A percentile compares a stretch with the other conserved stretches of the same genome.
Evolutionary conservation across 139 green algal species (phyloP).

Genomic region (Chlorella sp.): DNA sequence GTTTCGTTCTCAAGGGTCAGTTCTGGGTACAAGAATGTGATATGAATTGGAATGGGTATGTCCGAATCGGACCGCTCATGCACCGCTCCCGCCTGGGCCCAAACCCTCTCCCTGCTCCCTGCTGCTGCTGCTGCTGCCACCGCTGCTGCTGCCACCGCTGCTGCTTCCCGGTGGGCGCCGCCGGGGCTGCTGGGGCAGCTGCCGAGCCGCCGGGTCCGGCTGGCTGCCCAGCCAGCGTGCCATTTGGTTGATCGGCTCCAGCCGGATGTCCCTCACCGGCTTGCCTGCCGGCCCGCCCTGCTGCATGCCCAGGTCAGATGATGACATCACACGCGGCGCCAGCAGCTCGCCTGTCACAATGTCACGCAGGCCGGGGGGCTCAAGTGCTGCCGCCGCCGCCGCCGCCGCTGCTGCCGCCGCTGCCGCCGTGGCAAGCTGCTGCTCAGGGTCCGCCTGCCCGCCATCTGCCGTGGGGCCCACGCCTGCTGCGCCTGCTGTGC

Average conservation of each 20-base stretch:
- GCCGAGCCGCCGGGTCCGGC: not conserved
- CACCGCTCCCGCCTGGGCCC: too few relatives aligned
- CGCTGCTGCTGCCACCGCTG: not conserved
- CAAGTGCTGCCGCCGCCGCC: not conserved
- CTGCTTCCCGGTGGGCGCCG: not conserved
- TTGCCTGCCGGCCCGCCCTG: not conserved
- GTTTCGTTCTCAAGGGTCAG: too few relatives aligned
- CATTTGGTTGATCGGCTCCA: conserved; percentile 27
- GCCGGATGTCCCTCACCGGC: conserved; percentile 20
- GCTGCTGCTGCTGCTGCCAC: too few relatives aligned
- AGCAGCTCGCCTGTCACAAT: conserved; percentile 49
- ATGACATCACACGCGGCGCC: not conserved
- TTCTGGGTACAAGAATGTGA: too few relatives aligned
- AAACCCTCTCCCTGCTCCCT: too few relatives aligned
- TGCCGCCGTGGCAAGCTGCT: not conserved
- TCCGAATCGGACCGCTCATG: too few relatives aligned
- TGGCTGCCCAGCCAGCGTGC: conserved; percentile 26
- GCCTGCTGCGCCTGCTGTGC: not conserved
- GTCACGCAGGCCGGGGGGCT: conserved; percentile 20
- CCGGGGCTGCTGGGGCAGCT: not conserved
- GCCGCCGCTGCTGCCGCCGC: not conserved
- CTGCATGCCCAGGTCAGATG: not conserved
- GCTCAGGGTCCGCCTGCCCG: too few relatives aligned
- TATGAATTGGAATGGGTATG: too few relatives aligned
- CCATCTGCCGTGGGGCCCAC: not conserved